Percentiles rank a stretch among this genome's conserved stretches.
These are phyloP conservation scores for Solanum bulbocastanum DNA, from an alignment of 257 asterid species.

Conservation along the genomic window DNA sequence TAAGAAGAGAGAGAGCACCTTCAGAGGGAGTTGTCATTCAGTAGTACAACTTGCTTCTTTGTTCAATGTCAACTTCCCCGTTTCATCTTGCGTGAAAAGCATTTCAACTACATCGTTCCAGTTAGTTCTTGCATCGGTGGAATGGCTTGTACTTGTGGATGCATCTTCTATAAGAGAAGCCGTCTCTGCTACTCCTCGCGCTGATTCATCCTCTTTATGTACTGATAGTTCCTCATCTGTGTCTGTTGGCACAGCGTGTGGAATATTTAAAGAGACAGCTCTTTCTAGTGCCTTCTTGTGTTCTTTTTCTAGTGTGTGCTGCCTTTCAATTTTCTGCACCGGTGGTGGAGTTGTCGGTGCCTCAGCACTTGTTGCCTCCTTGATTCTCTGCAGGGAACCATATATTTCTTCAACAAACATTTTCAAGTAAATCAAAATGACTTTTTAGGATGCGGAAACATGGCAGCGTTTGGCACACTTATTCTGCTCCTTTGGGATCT, in stretches of 20 bases:
- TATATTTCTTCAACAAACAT: not conserved
- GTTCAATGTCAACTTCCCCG: conserved; percentile 29
- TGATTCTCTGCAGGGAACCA: conserved; percentile 34
- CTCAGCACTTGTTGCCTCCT: conserved; percentile 24
- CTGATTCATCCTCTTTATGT: conserved; percentile 15
- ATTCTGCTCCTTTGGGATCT: not conserved
- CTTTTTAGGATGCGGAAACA: not conserved
- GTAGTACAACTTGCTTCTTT: conserved; percentile 11
- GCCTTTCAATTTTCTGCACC: conserved; percentile 52
- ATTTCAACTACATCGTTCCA: conserved; percentile 61
- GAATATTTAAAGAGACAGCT: conserved; percentile 83
- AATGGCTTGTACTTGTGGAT: conserved; percentile 6
- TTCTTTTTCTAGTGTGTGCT: conserved; percentile 64
- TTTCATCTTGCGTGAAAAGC: conserved; percentile 47
- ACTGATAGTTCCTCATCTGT: conserved; percentile 17
- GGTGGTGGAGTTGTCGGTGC: conserved; percentile 50
- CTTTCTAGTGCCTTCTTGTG: conserved; percentile 88
- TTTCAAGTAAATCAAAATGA: not conserved
- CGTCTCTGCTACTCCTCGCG: conserved; percentile 21
- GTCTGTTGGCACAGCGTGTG: conserved; percentile 44
- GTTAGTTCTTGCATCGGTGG: conserved; percentile 38
- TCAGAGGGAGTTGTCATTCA: not conserved
- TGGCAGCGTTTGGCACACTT: not conserved
- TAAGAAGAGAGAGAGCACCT: not conserved
- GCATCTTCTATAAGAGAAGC: conserved; percentile 7